Percentiles rank a stretch among this genome's conserved stretches.
These are phyloP conservation scores for Gigaspora rosea DNA, from an alignment of 192 early-diverging fungal genomes.

Conservation along the genomic window DNA sequence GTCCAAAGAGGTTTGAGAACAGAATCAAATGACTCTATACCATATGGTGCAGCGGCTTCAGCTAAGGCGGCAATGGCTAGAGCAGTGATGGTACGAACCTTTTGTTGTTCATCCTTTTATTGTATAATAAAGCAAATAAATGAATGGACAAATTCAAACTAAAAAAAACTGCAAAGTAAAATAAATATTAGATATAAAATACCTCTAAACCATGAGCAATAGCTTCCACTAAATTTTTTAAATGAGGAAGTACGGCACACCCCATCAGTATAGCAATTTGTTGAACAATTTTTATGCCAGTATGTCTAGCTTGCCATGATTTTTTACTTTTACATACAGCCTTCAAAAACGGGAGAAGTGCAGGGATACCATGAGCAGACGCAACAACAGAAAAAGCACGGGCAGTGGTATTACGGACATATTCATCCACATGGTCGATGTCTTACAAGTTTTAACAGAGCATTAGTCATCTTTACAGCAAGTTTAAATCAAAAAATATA, in stretches of 20 bases:
- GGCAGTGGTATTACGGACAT: slow-evolving; percentile 97
- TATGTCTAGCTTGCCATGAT: slow-evolving; percentile 98
- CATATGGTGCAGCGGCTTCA: slow-evolving; percentile 96
- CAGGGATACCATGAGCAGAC: slow-evolving; percentile 92
- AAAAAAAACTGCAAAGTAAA: slow-evolving; percentile 8
- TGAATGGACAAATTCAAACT: background rate
- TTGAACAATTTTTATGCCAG: slow-evolving; percentile 96
- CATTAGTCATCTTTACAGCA: too few relatives aligned
- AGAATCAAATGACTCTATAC: slow-evolving; percentile 95
- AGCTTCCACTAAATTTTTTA: slow-evolving; percentile 88
- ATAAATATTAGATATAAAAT: background rate
- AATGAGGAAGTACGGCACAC: slow-evolving; percentile 92
- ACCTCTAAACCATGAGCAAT: slow-evolving; percentile 85
- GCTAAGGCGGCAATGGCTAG: slow-evolving; percentile 93
- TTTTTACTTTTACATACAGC: slow-evolving; percentile 95
- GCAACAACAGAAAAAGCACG: slow-evolving; percentile 97
- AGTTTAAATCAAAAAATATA: too few relatives aligned
- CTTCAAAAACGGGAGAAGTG: slow-evolving; percentile 91
- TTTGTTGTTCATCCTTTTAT: slow-evolving; percentile 87
- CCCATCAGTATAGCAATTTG: slow-evolving; percentile 96
- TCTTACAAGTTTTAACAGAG: slow-evolving; percentile 46
- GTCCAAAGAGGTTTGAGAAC: slow-evolving; percentile 90
- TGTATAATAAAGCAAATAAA: slow-evolving; percentile 11
- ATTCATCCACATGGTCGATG: slow-evolving; percentile 97
- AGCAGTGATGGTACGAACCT: slow-evolving; percentile 93